Evolutionary conservation across 495 filamentous ascomycete genomes (phyloP).

Genomic region (Penicillium paxilli): DNA sequence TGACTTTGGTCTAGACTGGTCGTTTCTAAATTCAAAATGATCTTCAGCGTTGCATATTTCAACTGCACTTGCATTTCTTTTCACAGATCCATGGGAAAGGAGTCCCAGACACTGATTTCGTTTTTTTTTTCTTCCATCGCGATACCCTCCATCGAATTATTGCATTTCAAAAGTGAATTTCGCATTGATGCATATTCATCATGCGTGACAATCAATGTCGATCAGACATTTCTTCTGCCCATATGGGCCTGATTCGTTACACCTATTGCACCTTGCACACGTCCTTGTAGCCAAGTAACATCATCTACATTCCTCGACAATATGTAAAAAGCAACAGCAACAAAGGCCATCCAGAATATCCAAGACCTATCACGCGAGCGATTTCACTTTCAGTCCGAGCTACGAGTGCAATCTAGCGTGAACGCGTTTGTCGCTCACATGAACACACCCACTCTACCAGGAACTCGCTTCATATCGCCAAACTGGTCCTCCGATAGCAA

Average conservation of each 20-base stretch:
- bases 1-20: not conserved
- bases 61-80: not conserved
- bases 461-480: conserved; percentile 10
- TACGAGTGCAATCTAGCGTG: no score
- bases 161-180: not conserved
- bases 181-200: not conserved
- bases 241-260: not conserved
- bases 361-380: not conserved
- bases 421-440: not conserved
- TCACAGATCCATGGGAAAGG: not conserved
- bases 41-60: not conserved
- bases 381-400: no score
- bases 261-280: not conserved
- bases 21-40: not conserved
- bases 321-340: no score
- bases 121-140: not conserved
- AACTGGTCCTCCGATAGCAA: not conserved
- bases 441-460: no score
- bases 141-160: not conserved
- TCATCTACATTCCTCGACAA: not conserved
- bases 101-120: not conserved
- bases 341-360: not conserved
- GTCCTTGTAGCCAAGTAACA: not conserved
- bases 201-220: not conserved
- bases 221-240: not conserved